phyloP scores from a whole-genome alignment of 2,329 filamentous ascomycete genomes.

The Chalara sp. region DNA sequence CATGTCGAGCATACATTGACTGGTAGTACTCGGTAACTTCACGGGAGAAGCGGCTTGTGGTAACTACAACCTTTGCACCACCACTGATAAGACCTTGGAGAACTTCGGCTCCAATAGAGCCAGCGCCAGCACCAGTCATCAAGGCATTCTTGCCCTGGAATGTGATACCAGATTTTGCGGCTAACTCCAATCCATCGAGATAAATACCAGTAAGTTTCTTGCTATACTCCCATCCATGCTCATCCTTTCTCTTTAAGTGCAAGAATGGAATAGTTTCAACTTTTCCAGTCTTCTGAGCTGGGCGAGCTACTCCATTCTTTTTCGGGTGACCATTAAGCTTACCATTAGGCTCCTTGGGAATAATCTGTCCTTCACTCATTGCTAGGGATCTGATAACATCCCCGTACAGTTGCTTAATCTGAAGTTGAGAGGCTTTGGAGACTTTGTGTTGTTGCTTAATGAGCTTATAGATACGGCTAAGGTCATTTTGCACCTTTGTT shows the following conservation, averaged over 20 bases:
- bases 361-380: slow-evolving; percentile 98
- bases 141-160: slow-evolving; percentile 94
- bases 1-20: slow-evolving; percentile 93
- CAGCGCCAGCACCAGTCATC: slow-evolving; percentile 97
- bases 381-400: slow-evolving; percentile 89
- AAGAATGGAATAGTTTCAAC: slow-evolving; percentile 97
- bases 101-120: slow-evolving; percentile 95
- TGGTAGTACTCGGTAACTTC: slow-evolving; percentile 99
- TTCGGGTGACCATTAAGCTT: slow-evolving; percentile 50
- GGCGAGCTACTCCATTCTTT: slow-evolving; percentile 40
- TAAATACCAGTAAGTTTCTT: slow-evolving; percentile 95
- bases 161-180: slow-evolving; percentile 78
- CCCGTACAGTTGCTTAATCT: slow-evolving; percentile 92
- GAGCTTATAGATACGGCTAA: slow-evolving; percentile 93
- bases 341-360: slow-evolving; percentile 64
- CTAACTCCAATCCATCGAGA: slow-evolving; percentile 83
- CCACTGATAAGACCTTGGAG: slow-evolving; percentile 93
- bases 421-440: slow-evolving; percentile 89
- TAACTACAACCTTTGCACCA: slow-evolving; percentile 94
- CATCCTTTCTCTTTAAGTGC: slow-evolving; percentile 88
- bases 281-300: slow-evolving; percentile 68
- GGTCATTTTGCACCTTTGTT: slow-evolving; percentile 94
- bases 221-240: slow-evolving; percentile 98
- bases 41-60: slow-evolving; percentile 91
- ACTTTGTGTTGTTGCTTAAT: slow-evolving; percentile 98